Conservation (phyloP, 2,329 filamentous ascomycete species). For the Sporothrix humicola region DNA sequence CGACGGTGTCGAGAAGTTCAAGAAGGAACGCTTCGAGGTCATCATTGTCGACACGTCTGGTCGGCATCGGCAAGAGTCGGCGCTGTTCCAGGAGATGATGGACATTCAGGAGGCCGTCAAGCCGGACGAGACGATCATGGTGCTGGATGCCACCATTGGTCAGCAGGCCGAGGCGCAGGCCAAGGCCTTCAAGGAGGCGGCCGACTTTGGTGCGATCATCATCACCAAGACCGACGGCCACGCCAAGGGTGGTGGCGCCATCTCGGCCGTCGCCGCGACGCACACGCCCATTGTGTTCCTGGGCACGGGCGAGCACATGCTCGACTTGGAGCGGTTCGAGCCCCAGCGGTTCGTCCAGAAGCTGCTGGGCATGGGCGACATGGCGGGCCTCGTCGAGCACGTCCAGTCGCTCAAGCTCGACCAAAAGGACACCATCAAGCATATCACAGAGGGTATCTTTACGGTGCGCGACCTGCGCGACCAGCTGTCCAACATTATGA, state of each 20-base stretch:
- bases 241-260: conserved; percentile 93
- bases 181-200: conserved; percentile 95
- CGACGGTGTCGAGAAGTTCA: conserved; percentile 98
- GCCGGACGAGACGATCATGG: conserved; percentile 98
- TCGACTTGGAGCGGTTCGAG: conserved; percentile 91
- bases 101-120: conserved; percentile 91
- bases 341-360: conserved; percentile 94
- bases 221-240: conserved; percentile 99
- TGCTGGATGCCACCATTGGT: conserved; percentile 93
- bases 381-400: conserved; percentile 92
- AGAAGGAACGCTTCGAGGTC: conserved; percentile 96
- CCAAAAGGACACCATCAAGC: conserved; percentile 99
- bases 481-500: conserved; percentile 98
- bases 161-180: conserved; percentile 94
- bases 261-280: conserved; percentile 94
- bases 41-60: conserved; percentile 99
- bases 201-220: conserved; percentile 97
- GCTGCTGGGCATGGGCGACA: conserved; percentile 95
- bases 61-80: conserved; percentile 90
- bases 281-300: conserved; percentile 98
- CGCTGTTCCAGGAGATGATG: conserved; percentile 96
- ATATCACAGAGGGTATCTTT: conserved; percentile 96
- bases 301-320: conserved; percentile 95
- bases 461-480: conserved; percentile 93
- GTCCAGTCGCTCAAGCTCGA: conserved; percentile 94